Conservation (phyloP, 2,329 filamentous ascomycete genomes). For the Aspergillus quadricinctus region DNA sequence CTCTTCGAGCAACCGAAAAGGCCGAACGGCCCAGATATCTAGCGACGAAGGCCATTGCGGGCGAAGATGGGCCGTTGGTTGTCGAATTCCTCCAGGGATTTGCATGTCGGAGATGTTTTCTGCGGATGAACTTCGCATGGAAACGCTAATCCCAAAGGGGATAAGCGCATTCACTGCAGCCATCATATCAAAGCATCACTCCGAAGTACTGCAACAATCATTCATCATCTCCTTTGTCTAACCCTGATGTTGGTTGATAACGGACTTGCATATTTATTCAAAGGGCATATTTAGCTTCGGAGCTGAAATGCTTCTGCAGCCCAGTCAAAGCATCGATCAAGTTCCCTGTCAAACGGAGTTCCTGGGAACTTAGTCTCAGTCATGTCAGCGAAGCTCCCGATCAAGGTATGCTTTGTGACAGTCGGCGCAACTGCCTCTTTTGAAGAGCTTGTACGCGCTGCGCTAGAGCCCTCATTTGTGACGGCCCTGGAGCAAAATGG, state of each 20-base stretch:
- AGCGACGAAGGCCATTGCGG: constrained; percentile 38
- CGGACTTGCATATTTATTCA: background rate
- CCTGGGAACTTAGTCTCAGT: background rate
- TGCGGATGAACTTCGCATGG: constrained; percentile 15
- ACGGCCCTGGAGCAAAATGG: constrained; percentile 52
- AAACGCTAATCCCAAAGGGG: constrained; percentile 20
- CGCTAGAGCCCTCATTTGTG: constrained; percentile 61
- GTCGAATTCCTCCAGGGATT: constrained; percentile 4
- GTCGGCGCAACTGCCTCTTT: constrained; percentile 91
- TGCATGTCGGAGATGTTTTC: constrained; percentile 22
- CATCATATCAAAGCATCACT: background rate
- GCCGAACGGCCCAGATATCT: constrained; percentile 36
- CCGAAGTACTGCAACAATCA: background rate
- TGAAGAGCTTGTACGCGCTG: constrained; percentile 61
- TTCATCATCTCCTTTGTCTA: background rate
- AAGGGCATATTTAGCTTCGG: background rate
- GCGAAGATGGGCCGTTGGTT: constrained; percentile 11
- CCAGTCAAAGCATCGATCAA: background rate
- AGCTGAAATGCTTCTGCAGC: background rate
- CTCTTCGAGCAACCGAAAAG: constrained; percentile 29
- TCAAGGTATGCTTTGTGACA: constrained; percentile 70
- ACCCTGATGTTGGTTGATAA: background rate
- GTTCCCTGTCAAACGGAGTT: background rate
- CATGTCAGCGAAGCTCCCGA: constrained; percentile 10
- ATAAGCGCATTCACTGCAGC: background rate